Evolutionary conservation across 441 rosid genomes (phyloP).

Genomic region (Manihot esculenta): DNA sequence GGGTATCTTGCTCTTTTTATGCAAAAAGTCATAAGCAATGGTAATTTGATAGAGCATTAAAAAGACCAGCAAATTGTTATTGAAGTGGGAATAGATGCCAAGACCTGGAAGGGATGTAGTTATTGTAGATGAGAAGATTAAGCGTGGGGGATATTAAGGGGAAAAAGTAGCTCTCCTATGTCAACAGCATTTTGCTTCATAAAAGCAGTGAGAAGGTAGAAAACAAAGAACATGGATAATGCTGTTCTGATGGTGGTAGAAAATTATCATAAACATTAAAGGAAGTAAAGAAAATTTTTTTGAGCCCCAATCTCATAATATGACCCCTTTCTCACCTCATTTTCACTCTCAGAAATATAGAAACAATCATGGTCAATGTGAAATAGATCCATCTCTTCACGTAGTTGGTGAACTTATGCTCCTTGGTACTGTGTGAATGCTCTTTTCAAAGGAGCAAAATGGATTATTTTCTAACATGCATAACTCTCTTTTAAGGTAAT

Average conservation of each 20-base stretch:
- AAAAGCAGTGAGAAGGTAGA: neutral
- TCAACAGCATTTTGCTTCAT: conserved; percentile 2
- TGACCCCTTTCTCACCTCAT: too few species aligned
- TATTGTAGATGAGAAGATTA: neutral
- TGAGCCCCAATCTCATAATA: neutral
- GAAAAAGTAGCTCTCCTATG: neutral
- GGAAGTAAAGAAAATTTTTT: neutral
- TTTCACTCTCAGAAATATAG: too few species aligned
- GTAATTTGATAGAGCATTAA: neutral
- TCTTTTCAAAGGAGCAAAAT: too few species aligned
- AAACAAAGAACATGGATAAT: neutral
- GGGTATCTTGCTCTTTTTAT: neutral
- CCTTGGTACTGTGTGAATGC: too few species aligned
- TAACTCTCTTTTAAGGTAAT: too few species aligned
- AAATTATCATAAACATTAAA: too few species aligned
- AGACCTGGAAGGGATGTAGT: neutral
- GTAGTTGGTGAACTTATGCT: too few species aligned
- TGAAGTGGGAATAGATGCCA: neutral
- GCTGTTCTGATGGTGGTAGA: neutral
- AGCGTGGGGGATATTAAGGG: neutral
- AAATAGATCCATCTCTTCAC: too few species aligned
- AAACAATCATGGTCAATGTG: too few species aligned
- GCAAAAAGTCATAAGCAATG: neutral
- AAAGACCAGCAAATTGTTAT: neutral
- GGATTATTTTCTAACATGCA: too few species aligned